Base-by-base conservation (phyloP, 257 asterid species). In the Craterostigma plantagineum region DNA sequence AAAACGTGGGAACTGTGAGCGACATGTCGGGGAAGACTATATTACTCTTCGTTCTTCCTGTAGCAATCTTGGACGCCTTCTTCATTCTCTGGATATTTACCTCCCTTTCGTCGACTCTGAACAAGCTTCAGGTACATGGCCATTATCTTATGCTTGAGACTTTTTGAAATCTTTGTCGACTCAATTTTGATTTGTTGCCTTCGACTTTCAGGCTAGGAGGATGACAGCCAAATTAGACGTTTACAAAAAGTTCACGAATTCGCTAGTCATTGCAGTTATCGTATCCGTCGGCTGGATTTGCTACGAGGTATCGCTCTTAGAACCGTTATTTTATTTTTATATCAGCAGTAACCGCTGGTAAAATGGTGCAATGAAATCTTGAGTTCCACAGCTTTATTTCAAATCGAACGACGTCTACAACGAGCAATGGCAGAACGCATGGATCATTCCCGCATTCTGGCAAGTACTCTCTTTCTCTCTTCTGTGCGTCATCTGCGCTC, bases 121-220 rank as follows among this genome's bases (percentile, higher is more conserved):
- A 66, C 58, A 90, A 83, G 72, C 99, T 90, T 68, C 99, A 90
- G 99, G 99, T 90, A 79, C 50, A n/a, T n/a, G n/a, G n/a, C n/a
- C n/a, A n/a, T n/a, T n/a, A n/a, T n/a, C n/a, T n/a, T n/a, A n/a
- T n/a, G n/a, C n/a, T n/a, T n/a, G n/a, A n/a, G n/a, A n/a, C n/a
- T n/a, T n/a, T n/a, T n/a, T n/a, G n/a, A n/a, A n/a, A n/a, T n/a
- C n/a, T n/a, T n/a, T n/a, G n/a, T n/a, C n/a, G n/a, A n/a, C n/a
- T n/a, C n/a, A n/a, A n/a, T n/a, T n/a, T n/a, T n/a, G n/a, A n/a
- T n/a, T n/a, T n/a, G n/a, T n/a, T n/a, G n/a, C n/a, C n/a, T n/a
- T n/a, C n/a, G n/a, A n/a, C n/a, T n/a, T n/a, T 16, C 66, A 75
- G 92, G 81, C 79, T 30, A 63, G 82, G 42, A 65, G 80, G 53